A percentile compares a stretch with the other conserved stretches of the same genome.
phyloP scores from a whole-genome alignment of 306 rosid genomes.

The Begonia loranthoides region DNA sequence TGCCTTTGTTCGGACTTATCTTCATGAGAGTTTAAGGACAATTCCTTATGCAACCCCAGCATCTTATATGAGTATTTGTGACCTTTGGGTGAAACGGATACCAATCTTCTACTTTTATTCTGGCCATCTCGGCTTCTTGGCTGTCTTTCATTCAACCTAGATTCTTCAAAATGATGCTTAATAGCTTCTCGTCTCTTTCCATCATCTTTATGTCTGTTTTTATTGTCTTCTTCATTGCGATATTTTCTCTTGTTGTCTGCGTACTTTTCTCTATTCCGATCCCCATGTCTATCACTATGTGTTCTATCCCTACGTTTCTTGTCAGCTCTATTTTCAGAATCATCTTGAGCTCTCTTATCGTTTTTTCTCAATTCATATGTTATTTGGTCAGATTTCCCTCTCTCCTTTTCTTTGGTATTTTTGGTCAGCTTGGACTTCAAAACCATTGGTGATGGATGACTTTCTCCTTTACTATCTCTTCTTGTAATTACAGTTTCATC shows the following conservation, averaged over 20 bases:
- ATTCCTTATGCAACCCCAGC: constrained; percentile 26
- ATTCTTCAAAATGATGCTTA: constrained; percentile 38
- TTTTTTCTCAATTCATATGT: constrained; percentile 13
- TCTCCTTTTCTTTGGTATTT: constrained; percentile 9
- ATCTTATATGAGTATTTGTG: constrained; percentile 22
- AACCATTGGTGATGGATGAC: constrained; percentile 15
- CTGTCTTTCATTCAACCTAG: constrained; percentile 41
- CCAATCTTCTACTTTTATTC: constrained; percentile 38
- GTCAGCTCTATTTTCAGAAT: constrained; percentile 28
- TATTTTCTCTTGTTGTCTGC: constrained; percentile 46
- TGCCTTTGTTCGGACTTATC: constrained; percentile 42
- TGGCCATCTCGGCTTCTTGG: constrained; percentile 50
- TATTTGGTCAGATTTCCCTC: constrained; percentile 12
- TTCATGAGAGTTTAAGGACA: constrained; percentile 22
- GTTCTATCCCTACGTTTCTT: constrained; percentile 32
- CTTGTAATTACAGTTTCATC: constrained; percentile 25
- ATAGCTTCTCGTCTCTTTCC: constrained; percentile 36
- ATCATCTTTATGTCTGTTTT: constrained; percentile 16
- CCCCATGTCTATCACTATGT: constrained; percentile 32
- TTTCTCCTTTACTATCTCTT: constrained; percentile 20
- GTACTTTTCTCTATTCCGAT: constrained; percentile 25
- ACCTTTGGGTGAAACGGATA: constrained; percentile 39
- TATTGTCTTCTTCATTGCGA: constrained; percentile 34
- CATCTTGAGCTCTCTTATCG: constrained; percentile 12
- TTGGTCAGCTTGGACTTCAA: constrained; percentile 15